These are phyloP conservation scores for Aureobasidium mangrovei DNA, from an alignment of 2,329 filamentous ascomycete genomes.

Conservation along the genomic window DNA sequence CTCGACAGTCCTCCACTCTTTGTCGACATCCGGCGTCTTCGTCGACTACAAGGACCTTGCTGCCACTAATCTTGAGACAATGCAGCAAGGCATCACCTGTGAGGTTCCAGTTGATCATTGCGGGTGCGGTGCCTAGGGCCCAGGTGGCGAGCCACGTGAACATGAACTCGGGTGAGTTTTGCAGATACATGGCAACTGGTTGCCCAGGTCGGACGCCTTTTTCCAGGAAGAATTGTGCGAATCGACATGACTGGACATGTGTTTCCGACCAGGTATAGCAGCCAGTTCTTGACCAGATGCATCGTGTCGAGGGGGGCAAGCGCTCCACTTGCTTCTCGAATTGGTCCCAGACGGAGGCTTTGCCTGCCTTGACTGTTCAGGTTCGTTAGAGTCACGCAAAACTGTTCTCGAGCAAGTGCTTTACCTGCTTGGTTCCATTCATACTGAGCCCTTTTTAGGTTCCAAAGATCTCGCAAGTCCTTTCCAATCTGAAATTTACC, in stretches of 20 bases:
- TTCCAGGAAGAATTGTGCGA: constrained; percentile 51
- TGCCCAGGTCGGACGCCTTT: constrained; percentile 27
- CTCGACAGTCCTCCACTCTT: constrained; percentile 46
- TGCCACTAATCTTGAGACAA: constrained; percentile 29
- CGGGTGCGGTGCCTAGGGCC: constrained; percentile 26
- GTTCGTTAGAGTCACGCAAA: not conserved
- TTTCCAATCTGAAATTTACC: constrained; percentile 59
- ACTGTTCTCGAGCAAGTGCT: too few relatives aligned
- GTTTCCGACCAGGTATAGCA: constrained; percentile 52
- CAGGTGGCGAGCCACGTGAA: constrained; percentile 23
- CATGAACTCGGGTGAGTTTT: constrained; percentile 30
- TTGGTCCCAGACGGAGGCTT: constrained; percentile 55
- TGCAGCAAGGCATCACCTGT: constrained; percentile 28
- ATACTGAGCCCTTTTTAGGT: constrained; percentile 35
- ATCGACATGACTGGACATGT: constrained; percentile 50
- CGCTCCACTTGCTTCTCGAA: constrained; percentile 46
- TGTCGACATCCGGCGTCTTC: constrained; percentile 42
- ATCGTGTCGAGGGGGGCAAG: constrained; percentile 34
- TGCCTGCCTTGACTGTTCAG: constrained; percentile 38
- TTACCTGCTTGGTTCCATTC: constrained; percentile 41
- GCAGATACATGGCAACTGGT: constrained; percentile 27
- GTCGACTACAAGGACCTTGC: constrained; percentile 38
- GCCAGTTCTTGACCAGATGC: constrained; percentile 58
- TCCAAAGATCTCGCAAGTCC: constrained; percentile 46
- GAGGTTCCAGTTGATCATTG: constrained; percentile 31